Evolutionary conservation across 1,139 yeast species (phyloP), one percentile per base, ranked within the genome.

Genomic region (Citeromyces hawaiiensis): DNA sequence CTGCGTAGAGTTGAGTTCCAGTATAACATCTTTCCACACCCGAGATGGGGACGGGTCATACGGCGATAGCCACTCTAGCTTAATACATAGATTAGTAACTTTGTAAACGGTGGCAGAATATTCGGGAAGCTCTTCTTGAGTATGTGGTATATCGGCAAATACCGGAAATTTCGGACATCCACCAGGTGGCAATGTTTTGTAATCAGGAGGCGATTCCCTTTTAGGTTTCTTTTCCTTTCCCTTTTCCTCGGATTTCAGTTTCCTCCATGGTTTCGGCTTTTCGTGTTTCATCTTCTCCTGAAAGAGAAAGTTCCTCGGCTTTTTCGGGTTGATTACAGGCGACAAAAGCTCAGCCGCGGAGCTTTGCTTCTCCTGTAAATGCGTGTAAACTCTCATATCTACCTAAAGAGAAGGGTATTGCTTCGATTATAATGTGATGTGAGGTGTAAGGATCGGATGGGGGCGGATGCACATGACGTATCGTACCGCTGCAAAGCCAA

Each of bases 1-100:
- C 57, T 82, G 91, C 1, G 91, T 82, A 2, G 85, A 76, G 57
- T 82, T 82, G 30, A 82, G 58, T 51, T 82, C 91, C 59, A 80
- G 61, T 6, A 82, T 62, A 27, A 66, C 64, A 39, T 68, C 63
- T 49, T 65, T 73, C 91, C 91, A 81, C n/a, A 70, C 66, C 46
- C 86, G 58, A 8, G 66, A 56, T 1, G 75, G 66, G 0, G 83
- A 67, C 4, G 75, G 65, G 48, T 78, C 83, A 50, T 71, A 76
- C 0, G 88, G 88, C 4, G 77, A 68, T 0, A 70, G 45, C 81
- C 82, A 79, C 53, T 81, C 91, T 29, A 68, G 48, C 48, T 80
- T 80, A 45, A 81, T 61, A 2, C 69, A 53, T 1, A 75, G 68
- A 2, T 69, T 50, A 0, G 79, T 71, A 2, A 76, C 49, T 43